Conservation (phyloP, 2,329 filamentous ascomycete species). For the Fusarium redolens region DNA sequence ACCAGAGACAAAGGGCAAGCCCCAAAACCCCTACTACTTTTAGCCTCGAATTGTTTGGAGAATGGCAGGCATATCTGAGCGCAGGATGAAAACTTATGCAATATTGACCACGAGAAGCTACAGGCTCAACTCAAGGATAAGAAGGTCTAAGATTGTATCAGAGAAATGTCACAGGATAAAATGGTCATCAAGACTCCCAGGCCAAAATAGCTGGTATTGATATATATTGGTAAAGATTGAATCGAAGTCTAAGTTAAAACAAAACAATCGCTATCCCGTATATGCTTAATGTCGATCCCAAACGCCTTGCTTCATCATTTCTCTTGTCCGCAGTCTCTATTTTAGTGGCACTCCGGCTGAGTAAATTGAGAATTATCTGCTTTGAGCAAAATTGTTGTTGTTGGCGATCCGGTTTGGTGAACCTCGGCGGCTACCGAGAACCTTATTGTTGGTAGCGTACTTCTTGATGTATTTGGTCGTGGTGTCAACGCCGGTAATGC, state of each 20-base stretch:
- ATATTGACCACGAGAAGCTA: neutral
- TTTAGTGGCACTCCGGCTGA: neutral
- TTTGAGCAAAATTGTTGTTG: conserved; percentile 54
- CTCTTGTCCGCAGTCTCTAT: neutral
- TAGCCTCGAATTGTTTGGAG: neutral
- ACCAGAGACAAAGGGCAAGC: neutral
- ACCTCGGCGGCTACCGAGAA: conserved; percentile 52
- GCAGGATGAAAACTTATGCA: neutral
- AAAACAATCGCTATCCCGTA: conserved; percentile 9
- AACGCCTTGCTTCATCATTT: conserved; percentile 17
- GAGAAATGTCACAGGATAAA: neutral
- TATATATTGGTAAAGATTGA: conserved; percentile 1
- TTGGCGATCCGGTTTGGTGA: conserved; percentile 62
- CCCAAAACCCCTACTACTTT: neutral
- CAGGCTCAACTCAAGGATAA: neutral
- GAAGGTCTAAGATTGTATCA: neutral
- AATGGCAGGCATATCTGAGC: neutral
- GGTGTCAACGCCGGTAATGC: conserved; percentile 45
- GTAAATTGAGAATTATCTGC: conserved; percentile 1
- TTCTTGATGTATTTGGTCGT: conserved; percentile 56
- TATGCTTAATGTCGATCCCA: neutral
- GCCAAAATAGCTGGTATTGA: neutral
- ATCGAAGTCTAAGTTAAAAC: neutral
- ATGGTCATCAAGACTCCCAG: no score
- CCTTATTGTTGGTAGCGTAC: conserved; percentile 53